Evolutionary conservation across 306 rosid species (phyloP), one percentile per base, ranked within the genome.

Genomic region (Gastrolobium bilobum): DNA sequence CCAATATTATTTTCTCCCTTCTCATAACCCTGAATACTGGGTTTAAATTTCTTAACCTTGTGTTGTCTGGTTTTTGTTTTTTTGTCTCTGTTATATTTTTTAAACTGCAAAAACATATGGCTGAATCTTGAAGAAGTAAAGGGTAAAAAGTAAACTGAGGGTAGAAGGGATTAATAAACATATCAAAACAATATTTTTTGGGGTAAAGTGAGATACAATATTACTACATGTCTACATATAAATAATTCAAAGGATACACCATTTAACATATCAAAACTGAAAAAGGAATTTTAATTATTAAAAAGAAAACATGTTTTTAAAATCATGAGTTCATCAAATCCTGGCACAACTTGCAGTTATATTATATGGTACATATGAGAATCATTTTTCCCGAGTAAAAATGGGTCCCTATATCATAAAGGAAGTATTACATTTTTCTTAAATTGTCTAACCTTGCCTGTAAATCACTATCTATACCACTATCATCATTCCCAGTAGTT

Each of bases 401-500:
- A 37, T 14, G 71, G 61, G 73, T 20, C 67, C 62, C 38, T 57
- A 44, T 73, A 48, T 75, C 79, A 29, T 46, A 73, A 80, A 65
- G 71, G 50, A 73, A 52, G 71, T 20, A 71, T 83, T 90, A 95
- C 98, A 93, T 95, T 84, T 9, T 95, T 82, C 99, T 88, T 4
- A 95, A 85, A 66, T 92, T 95, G 81, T 95, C 97, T 74, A 95
- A 82, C 84, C 99, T 85, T 10, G 99, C 98, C 90, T 95, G 99
- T 57, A 95, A 81, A 33, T 95, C 99, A 77, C 90, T 92, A 52
- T 95, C 98, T 74, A 95, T 92, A 35, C 98, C 99, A 11, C 86
- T 9, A 5, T 91, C 99, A 48, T 92, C 99, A 13, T 64, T 79
- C 29, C 62, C 89, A 0, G 91, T 76, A 61, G 94, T 26, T 87